Conservation (phyloP, 371 early-diverging fungal species). For the Capillidium rhysosporum region DNA sequence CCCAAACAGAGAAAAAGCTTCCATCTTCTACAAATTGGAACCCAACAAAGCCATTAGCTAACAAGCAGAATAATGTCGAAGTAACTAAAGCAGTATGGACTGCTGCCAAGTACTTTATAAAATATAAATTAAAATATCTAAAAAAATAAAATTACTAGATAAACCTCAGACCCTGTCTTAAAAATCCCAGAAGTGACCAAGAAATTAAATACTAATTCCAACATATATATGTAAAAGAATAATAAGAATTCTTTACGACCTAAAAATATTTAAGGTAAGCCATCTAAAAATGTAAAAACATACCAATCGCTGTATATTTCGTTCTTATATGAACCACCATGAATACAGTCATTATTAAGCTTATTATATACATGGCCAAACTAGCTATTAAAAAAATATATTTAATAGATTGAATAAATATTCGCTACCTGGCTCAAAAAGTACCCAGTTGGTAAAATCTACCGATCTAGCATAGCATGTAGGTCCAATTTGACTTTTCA, state of each 20-base stretch:
- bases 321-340: slow-evolving; percentile 93
- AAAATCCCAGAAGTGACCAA: slow-evolving; percentile 75
- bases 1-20: slow-evolving; percentile 74
- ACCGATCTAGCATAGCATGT: slow-evolving; percentile 85
- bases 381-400: slow-evolving; percentile 24
- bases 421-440: slow-evolving; percentile 73
- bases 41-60: slow-evolving; percentile 87
- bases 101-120: slow-evolving; percentile 65
- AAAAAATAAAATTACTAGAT: slow-evolving; percentile 43
- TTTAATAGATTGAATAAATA: not conserved
- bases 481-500: slow-evolving; percentile 50
- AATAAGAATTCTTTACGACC: slow-evolving; percentile 92
- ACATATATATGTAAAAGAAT: slow-evolving; percentile 89
- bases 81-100: slow-evolving; percentile 60
- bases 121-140: not conserved
- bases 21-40: slow-evolving; percentile 96
- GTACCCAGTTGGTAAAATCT: slow-evolving; percentile 46
- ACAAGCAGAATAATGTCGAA: slow-evolving; percentile 73
- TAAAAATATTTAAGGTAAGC: slow-evolving; percentile 10
- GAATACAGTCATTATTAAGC: slow-evolving; percentile 85
- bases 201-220: slow-evolving; percentile 66
- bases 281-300: slow-evolving; percentile 9
- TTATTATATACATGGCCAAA: slow-evolving; percentile 70
- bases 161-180: slow-evolving; percentile 51
- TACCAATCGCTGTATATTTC: slow-evolving; percentile 95